Conservation (phyloP, 164 flowering plant genomes). For the Platanus orientalis region DNA sequence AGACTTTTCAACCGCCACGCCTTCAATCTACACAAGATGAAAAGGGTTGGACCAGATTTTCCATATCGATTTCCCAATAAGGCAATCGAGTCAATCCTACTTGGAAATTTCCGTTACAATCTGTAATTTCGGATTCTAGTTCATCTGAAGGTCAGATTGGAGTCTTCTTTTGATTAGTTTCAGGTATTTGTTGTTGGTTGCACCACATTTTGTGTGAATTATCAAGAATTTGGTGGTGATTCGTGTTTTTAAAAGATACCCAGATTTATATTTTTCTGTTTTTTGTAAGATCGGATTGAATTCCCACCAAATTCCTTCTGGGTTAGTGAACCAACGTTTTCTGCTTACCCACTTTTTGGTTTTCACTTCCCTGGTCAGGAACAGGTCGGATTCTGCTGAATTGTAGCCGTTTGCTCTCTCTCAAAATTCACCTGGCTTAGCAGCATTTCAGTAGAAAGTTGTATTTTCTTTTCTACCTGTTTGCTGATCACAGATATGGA, state of each 20-base stretch:
- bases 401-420: too few relatives aligned
- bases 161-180: too few relatives aligned
- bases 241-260: background rate
- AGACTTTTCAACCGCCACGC: conserved; percentile 17
- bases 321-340: background rate
- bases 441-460: too few relatives aligned
- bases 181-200: too few relatives aligned
- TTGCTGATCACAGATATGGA: conserved; percentile 42
- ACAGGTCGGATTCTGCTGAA: too few relatives aligned
- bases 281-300: background rate
- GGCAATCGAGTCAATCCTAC: background rate
- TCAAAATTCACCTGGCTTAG: too few relatives aligned
- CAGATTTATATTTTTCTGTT: too few relatives aligned
- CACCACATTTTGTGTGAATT: too few relatives aligned
- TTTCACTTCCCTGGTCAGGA: background rate
- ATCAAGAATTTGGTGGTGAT: too few relatives aligned
- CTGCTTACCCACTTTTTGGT: background rate
- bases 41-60: background rate
- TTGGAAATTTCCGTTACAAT: conserved; percentile 1
- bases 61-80: background rate
- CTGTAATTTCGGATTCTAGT: background rate
- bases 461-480: background rate
- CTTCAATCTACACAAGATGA: background rate
- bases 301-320: background rate
- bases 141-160: background rate